These are phyloP conservation scores for Chrysochromulina parva DNA, from an alignment of 78 protist species.

Conservation along the genomic window DNA sequence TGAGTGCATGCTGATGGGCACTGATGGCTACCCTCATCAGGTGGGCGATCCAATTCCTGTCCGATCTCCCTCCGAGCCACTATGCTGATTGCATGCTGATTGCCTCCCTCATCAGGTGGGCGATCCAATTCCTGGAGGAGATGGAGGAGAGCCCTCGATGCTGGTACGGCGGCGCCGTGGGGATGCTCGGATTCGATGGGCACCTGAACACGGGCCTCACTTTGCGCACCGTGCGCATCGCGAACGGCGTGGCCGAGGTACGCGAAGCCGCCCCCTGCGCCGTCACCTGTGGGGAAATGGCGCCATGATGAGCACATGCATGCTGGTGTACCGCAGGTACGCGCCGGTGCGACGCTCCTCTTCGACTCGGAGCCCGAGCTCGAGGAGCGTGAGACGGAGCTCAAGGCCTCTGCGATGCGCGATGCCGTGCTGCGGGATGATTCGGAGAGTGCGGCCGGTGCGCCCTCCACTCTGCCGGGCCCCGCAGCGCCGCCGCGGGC, in stretches of 20 bases:
- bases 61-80: too few species aligned
- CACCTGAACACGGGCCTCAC: constrained; percentile 51
- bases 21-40: too few species aligned
- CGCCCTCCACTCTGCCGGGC: not conserved
- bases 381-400: constrained; percentile 51
- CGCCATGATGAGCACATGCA: too few species aligned
- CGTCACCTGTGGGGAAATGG: too few species aligned
- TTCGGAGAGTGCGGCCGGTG: not conserved
- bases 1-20: too few species aligned
- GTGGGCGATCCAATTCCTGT: too few species aligned
- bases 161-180: constrained; percentile 39
- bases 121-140: constrained; percentile 42
- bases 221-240: constrained; percentile 38
- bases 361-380: constrained; percentile 49
- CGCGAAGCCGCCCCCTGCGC: not conserved
- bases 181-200: constrained; percentile 43
- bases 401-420: constrained; percentile 44
- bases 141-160: constrained; percentile 9
- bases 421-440: constrained; percentile 3
- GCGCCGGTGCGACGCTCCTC: constrained; percentile 54
- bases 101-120: not conserved
- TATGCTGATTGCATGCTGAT: too few species aligned
- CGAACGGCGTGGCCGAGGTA: constrained; percentile 20
- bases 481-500: not conserved
- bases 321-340: constrained; percentile 5